Evolutionary conservation across 768 basidiomycete species (phyloP).

Genomic region (Hebeloma cylindrosporum): DNA sequence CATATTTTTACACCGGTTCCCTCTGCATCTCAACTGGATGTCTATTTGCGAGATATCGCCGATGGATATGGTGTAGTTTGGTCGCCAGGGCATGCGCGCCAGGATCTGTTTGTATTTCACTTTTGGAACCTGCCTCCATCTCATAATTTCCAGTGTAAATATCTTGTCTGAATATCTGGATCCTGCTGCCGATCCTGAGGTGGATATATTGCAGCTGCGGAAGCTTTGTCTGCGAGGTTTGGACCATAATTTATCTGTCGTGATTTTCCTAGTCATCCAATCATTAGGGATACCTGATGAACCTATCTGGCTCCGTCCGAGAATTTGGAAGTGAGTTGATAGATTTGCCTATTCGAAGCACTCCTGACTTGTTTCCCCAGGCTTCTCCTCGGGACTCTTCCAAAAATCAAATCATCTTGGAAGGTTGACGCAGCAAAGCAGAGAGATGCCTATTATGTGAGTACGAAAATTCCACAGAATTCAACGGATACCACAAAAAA

Average conservation of each 20-base stretch:
- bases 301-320: conserved; percentile 73
- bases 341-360: not conserved
- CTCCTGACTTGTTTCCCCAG: conserved; percentile 32
- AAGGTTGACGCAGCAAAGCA: conserved; percentile 54
- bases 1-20: conserved; percentile 54
- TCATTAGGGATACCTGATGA: conserved; percentile 67
- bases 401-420: conserved; percentile 59
- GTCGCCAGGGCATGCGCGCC: conserved; percentile 58
- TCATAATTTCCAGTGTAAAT: conserved; percentile 41
- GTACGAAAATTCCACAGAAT: too few species aligned
- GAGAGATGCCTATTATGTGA: conserved; percentile 71
- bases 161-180: conserved; percentile 63
- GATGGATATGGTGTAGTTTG: conserved; percentile 54
- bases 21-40: conserved; percentile 55
- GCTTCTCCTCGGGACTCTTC: conserved; percentile 62
- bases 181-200: conserved; percentile 41
- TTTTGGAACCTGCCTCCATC: conserved; percentile 4
- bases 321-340: conserved; percentile 69
- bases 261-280: conserved; percentile 14
- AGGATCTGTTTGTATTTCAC: conserved; percentile 53
- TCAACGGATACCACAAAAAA: too few species aligned
- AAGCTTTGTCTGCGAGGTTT: conserved; percentile 61
- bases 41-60: conserved; percentile 55
- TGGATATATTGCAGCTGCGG: conserved; percentile 59
- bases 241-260: conserved; percentile 15